Evolutionary conservation across 2,329 filamentous ascomycete species (phyloP), one percentile per base, ranked within the genome.

Genomic region (Xylaria polymorpha): DNA sequence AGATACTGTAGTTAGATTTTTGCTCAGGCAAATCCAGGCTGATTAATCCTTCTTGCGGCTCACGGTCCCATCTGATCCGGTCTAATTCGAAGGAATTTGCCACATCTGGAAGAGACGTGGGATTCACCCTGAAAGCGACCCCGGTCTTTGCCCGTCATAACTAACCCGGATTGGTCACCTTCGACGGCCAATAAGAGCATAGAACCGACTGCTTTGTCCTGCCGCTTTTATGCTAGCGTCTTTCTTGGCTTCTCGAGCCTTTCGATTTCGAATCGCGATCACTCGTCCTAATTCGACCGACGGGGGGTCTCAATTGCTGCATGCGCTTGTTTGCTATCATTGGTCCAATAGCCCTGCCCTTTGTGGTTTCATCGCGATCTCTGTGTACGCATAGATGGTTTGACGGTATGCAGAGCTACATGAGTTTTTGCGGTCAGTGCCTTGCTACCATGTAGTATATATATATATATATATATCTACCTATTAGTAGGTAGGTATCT

Each of bases 171-270:
- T 61, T 59, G 60, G 43, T 22, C 22, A 61, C 55, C 41, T 51
- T 60, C 6, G 51, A 29, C 37, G 32, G 43, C 67, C 69, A 71
- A 71, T 69, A 29, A 46, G 46, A 61, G 9, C 18, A n/a, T 37
- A 57, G 32, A 46, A 25, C 44, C 14, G 53, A 29, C 7, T 7
- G 10, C 15, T 67, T 65, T 61, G 55, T 70, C 67, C 69, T 71
- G 57, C 69, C 69, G 64, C 55, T 69, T 71, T 66, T 57, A 55
- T 55, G 44, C 63, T 71, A 71, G 69, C 44, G 66, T 55, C 29
- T 61, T 63, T 9, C 59, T 67, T 64, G 59, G 65, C 60, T 61
- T 44, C 25, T 61, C 25, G 60, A 59, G 57, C 61, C 51, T 29
- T 62, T 66, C 60, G 67, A 66, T 29, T 62, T 66, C 60, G 67